Evolutionary conservation across 441 rosid genomes (phyloP).

Genomic region (Cnidoscolus chayamansa): DNA sequence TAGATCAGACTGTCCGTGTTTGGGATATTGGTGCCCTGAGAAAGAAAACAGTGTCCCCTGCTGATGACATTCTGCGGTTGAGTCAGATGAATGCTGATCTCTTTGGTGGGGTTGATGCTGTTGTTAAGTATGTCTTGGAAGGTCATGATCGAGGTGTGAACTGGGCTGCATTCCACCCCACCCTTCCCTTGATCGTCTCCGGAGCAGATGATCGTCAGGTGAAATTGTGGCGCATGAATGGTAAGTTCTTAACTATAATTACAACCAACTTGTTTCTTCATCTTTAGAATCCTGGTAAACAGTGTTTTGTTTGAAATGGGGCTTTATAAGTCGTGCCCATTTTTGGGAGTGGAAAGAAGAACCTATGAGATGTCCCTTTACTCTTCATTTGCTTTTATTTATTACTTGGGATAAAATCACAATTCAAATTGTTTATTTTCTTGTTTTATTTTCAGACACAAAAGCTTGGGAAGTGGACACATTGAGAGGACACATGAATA

Average conservation of each 20-base stretch:
- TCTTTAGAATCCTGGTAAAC: neutral
- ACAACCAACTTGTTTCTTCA: neutral
- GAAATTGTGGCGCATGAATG: slow-evolving; percentile 87
- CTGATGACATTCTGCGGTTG: slow-evolving; percentile 76
- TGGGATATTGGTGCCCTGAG: slow-evolving; percentile 89
- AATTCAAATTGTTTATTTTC: slow-evolving; percentile 10
- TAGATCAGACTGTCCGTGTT: slow-evolving; percentile 90
- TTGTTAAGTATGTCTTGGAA: slow-evolving; percentile 86
- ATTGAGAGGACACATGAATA: slow-evolving; percentile 82
- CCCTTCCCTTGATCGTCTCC: slow-evolving; percentile 76
- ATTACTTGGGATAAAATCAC: neutral
- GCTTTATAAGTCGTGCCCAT: neutral
- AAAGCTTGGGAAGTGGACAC: slow-evolving; percentile 96
- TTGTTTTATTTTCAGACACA: slow-evolving; percentile 51
- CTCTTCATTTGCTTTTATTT: neutral
- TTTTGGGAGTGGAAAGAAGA: neutral
- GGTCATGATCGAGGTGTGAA: slow-evolving; percentile 95
- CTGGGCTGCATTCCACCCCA: slow-evolving; percentile 97
- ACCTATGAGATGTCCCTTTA: neutral
- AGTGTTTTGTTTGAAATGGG: neutral
- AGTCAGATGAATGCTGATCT: slow-evolving; percentile 84
- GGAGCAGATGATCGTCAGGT: slow-evolving; percentile 95
- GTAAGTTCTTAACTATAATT: slow-evolving; percentile 30
- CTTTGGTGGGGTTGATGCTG: slow-evolving; percentile 87
- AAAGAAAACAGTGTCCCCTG: slow-evolving; percentile 86